Conservation (phyloP, 345 rosid genomes). For the Populus nigra region DNA sequence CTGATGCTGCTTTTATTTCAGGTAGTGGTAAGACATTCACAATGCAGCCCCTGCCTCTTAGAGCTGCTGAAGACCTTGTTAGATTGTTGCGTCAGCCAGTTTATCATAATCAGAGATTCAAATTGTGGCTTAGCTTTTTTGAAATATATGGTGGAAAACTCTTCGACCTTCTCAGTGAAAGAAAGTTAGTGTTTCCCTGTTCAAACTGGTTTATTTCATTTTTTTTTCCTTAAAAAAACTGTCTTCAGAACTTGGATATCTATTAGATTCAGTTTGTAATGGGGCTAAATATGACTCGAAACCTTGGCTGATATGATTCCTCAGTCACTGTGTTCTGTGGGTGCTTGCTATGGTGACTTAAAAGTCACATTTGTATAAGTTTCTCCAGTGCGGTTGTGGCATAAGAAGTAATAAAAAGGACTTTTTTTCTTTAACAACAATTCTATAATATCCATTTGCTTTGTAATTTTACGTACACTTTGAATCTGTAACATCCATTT, state of each 20-base stretch:
- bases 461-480: no score
- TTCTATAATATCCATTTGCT: neutral
- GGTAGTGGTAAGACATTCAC: constrained; percentile 98
- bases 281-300: constrained; percentile 1
- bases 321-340: neutral
- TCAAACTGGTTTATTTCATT: constrained; percentile 4
- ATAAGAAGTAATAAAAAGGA: neutral
- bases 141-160: constrained; percentile 98
- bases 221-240: neutral
- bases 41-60: constrained; percentile 94
- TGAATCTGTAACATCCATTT: no score
- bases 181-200: constrained; percentile 56
- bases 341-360: neutral
- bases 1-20: constrained; percentile 30
- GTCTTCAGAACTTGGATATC: neutral
- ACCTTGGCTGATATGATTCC: neutral
- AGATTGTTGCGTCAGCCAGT: constrained; percentile 81
- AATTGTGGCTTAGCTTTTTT: constrained; percentile 93
- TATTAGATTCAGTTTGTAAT: neutral
- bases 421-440: neutral
- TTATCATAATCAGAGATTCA: constrained; percentile 76
- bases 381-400: neutral
- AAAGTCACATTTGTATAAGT: neutral
- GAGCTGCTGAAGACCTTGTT: constrained; percentile 82
- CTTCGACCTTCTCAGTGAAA: constrained; percentile 83